Conservation (phyloP, 768 basidiomycete species). For the Galerina marginata region DNA sequence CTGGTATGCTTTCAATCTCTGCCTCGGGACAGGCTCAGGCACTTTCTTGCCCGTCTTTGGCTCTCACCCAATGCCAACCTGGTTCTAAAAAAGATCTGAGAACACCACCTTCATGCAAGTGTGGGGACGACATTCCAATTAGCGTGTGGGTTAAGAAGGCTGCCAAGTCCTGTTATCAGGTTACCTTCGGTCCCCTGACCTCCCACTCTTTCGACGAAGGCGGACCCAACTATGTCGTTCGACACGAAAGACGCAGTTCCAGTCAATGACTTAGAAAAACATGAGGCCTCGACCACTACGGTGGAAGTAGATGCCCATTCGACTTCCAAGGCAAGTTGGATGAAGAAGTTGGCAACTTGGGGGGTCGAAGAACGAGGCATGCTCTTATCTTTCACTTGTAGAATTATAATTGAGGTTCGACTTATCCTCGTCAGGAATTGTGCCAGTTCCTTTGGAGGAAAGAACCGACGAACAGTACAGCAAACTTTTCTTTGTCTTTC, state of each 20-base stretch:
- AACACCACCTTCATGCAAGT: too few species aligned
- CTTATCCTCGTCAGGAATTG: slow-evolving; percentile 41
- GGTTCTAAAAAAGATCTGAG: too few species aligned
- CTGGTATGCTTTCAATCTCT: too few species aligned
- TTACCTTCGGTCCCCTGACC: too few species aligned
- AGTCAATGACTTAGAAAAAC: neutral
- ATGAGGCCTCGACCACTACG: neutral
- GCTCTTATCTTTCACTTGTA: neutral
- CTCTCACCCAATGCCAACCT: too few species aligned
- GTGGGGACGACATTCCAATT: too few species aligned
- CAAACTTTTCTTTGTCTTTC: slow-evolving; percentile 77
- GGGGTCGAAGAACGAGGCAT: slow-evolving; percentile 20
- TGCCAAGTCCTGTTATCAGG: too few species aligned
- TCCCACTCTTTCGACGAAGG: too few species aligned
- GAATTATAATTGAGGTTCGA: neutral
- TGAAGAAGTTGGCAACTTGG: slow-evolving; percentile 10
- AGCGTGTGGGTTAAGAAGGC: too few species aligned
- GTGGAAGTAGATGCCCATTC: neutral
- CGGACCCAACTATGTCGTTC: neutral
- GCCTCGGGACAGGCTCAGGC: too few species aligned
- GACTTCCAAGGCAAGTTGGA: slow-evolving; percentile 5
- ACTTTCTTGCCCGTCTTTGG: too few species aligned
- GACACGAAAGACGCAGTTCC: neutral
- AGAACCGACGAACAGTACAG: slow-evolving; percentile 64
- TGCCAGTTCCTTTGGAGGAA: slow-evolving; percentile 58